phyloP scores from a whole-genome alignment of 371 early-diverging fungal genomes.

The Mortierella sp. region DNA sequence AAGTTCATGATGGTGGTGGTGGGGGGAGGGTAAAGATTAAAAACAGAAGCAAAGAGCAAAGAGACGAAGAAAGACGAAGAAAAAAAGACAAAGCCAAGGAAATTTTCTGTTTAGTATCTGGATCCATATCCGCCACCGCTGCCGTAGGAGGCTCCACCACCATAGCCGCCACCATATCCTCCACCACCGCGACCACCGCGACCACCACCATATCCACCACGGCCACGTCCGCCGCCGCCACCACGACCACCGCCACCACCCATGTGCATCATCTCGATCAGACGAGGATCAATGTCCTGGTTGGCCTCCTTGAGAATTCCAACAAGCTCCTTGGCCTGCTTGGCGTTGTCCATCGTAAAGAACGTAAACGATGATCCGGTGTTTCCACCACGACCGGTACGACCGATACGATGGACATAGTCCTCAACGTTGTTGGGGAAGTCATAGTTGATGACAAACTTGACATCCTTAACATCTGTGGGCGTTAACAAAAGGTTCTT shows the following conservation, averaged over 20 bases:
- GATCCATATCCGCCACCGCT: conserved; percentile 45
- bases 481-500: conserved; percentile 17
- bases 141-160: conserved; percentile 34
- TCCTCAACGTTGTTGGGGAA: conserved; percentile 95
- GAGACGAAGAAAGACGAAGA: background rate
- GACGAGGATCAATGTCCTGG: conserved; percentile 90
- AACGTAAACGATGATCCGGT: conserved; percentile 97
- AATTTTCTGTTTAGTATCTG: conserved; percentile 18
- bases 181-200: conserved; percentile 55
- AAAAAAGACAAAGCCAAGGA: background rate
- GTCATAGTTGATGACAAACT: conserved; percentile 97
- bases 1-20: background rate
- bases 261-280: conserved; percentile 80
- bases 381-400: conserved; percentile 98
- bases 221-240: conserved; percentile 65
- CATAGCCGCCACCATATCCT: conserved; percentile 38
- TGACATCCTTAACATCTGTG: conserved; percentile 93
- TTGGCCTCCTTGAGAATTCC: conserved; percentile 95
- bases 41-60: background rate
- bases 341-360: conserved; percentile 94
- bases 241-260: conserved; percentile 60
- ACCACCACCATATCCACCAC: conserved; percentile 62
- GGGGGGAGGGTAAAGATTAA: background rate
- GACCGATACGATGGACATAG: conserved; percentile 99
- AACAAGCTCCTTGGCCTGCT: conserved; percentile 90